These are phyloP conservation scores for Amanita jacksonii DNA, from an alignment of 768 basidiomycete species.

Conservation along the genomic window DNA sequence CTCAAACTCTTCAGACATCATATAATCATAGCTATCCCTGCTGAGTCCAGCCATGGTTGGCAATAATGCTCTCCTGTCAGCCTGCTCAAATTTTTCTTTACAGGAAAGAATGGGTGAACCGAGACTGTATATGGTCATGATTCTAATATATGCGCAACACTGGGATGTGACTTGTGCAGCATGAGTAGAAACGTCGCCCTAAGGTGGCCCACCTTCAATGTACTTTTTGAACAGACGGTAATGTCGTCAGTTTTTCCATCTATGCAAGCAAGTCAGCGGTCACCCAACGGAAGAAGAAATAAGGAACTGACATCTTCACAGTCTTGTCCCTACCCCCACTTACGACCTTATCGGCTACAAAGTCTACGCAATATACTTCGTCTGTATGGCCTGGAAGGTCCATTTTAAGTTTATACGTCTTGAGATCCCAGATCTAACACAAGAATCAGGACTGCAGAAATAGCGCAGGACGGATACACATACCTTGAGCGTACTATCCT, in stretches of 20 bases:
- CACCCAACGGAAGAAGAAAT: not conserved
- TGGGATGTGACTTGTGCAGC: too few species aligned
- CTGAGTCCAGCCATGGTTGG: too few species aligned
- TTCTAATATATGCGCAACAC: too few species aligned
- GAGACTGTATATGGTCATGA: too few species aligned
- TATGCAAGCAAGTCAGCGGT: too few species aligned
- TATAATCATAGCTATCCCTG: too few species aligned
- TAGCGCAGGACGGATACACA: slow-evolving; percentile 1
- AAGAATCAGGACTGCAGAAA: slow-evolving; percentile 1
- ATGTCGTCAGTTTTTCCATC: not conserved
- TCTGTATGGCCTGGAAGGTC: slow-evolving; percentile 96
- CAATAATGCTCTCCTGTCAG: too few species aligned
- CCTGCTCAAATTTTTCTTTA: too few species aligned
- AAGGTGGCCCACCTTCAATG: too few species aligned
- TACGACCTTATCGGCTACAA: slow-evolving; percentile 98
- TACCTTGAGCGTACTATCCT: slow-evolving; percentile 94
- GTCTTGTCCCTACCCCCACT: slow-evolving; percentile 91
- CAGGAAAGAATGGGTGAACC: too few species aligned
- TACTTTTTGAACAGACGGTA: not conserved
- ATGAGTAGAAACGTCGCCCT: too few species aligned
- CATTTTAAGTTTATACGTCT: slow-evolving; percentile 89
- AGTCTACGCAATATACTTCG: slow-evolving; percentile 98
- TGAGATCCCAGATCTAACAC: slow-evolving; percentile 86
- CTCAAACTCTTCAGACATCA: too few species aligned
- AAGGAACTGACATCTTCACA: slow-evolving; percentile 75